phyloP scores from a whole-genome alignment of 305 asterid genomes.

The Fraxinus sp. region DNA sequence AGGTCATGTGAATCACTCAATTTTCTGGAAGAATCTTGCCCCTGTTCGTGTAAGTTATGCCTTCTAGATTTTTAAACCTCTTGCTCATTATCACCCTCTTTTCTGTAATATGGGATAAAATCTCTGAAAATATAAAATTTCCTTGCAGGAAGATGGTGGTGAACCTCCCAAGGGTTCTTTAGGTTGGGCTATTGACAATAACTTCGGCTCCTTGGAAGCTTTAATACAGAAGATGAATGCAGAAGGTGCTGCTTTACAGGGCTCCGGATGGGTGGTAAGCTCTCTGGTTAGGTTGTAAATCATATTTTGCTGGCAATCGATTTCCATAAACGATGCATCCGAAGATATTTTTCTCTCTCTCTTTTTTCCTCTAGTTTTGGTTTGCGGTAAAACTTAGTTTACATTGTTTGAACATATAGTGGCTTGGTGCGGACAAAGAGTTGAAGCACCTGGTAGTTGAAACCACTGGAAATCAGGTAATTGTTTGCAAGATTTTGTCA shows the following conservation, averaged over 20 bases:
- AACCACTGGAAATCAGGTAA: slow-evolving; percentile 39
- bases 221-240: slow-evolving; percentile 32
- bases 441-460: slow-evolving; percentile 33
- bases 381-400: background rate
- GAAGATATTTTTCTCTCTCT: background rate
- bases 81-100: background rate
- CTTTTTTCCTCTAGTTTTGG: background rate
- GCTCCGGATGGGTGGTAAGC: slow-evolving; percentile 47
- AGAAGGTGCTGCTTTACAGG: slow-evolving; percentile 45
- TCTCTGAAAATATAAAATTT: background rate
- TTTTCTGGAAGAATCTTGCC: slow-evolving; percentile 67
- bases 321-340: background rate
- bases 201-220: slow-evolving; percentile 32
- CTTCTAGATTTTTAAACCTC: background rate
- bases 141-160: slow-evolving; percentile 37
- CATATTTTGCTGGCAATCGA: background rate
- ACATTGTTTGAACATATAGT: slow-evolving; percentile 7
- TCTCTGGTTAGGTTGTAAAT: background rate
- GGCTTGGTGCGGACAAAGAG: slow-evolving; percentile 33
- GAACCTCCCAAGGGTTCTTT: slow-evolving; percentile 36
- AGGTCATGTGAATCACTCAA: slow-evolving; percentile 72
- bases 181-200: slow-evolving; percentile 10
- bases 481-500: background rate
- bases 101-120: background rate
- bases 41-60: slow-evolving; percentile 45